These are phyloP conservation scores for Cynara cardunculus DNA, from an alignment of 129 eudicot genomes.

Conservation along the genomic window DNA sequence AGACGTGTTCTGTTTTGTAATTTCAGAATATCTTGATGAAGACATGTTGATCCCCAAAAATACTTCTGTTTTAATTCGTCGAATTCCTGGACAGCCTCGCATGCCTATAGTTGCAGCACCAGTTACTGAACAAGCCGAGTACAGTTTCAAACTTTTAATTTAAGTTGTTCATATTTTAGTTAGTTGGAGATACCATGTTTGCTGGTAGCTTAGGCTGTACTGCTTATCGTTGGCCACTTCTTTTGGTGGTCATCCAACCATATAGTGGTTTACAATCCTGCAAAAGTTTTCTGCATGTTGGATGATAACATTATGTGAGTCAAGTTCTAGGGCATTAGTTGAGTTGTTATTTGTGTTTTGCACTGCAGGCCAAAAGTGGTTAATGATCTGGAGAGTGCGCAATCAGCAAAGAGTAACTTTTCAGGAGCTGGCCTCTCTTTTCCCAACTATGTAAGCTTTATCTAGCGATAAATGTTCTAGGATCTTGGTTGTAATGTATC, in stretches of 20 bases:
- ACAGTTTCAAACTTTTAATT: conserved; percentile 47
- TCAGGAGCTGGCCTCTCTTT: conserved; percentile 54
- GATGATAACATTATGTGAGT: neutral
- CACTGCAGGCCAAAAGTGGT: conserved; percentile 67
- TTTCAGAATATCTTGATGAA: conserved; percentile 95
- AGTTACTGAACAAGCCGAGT: conserved; percentile 61
- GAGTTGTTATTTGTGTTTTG: conserved; percentile 30
- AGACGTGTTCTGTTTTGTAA: conserved; percentile 42
- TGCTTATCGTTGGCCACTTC: conserved; percentile 23
- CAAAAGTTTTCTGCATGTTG: conserved; percentile 18
- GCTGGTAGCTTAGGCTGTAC: conserved; percentile 19
- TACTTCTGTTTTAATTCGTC: conserved; percentile 92
- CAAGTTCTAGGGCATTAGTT: conserved; percentile 12
- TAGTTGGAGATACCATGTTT: conserved; percentile 2
- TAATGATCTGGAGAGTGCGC: conserved; percentile 42
- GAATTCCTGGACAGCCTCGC: conserved; percentile 96
- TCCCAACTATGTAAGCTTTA: conserved; percentile 50
- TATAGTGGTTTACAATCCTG: conserved; percentile 18
- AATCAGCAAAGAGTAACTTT: conserved; percentile 45
- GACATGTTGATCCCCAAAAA: conserved; percentile 88
- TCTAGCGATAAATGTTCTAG: neutral
- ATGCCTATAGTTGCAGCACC: conserved; percentile 89
- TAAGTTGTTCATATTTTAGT: conserved; percentile 14
- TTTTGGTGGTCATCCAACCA: conserved; percentile 17
- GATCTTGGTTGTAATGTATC: neutral